Evolutionary conservation across 345 rosid genomes (phyloP), one percentile per base, ranked within the genome.

Genomic region (Hypericum androsaemum): DNA sequence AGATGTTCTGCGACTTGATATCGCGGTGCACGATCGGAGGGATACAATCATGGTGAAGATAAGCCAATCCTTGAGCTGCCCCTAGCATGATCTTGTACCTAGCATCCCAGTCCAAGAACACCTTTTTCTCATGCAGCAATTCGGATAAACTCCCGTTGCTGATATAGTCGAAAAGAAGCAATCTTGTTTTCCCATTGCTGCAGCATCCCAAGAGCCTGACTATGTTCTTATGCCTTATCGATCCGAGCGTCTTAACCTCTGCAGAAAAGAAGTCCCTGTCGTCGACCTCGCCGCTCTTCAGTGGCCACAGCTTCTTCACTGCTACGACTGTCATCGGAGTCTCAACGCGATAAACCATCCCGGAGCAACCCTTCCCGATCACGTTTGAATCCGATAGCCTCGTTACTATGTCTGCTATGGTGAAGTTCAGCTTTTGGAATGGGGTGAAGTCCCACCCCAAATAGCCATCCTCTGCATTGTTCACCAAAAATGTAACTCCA

Each of bases 1-100:
- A 62, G 63, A 83, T 83, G 75, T 83, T 83, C 57, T 83, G 74
- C 11, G 86, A 69, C 77, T 83, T 83, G 71, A 83, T 69, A 39
- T 83, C 90, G 0, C 90, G 80, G 54, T 83, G 90, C 48, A 80
- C 69, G n/a, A 83, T 80, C 10, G 86, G 76, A 10, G 90, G 86
- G 49, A 68, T 65, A 46, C 90, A 83, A 64, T 80, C 90, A 47
- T 83, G 86, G 56, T 83, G 90, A 50, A 83, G 86, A 57, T 83
- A 83, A 40, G 82, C 74, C 66, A 83, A 67, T 7, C 90, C 90
- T 15, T 83, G 80, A 12, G 86, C 90, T 42, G 79, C 84, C 37
- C 86, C 90, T 0, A 83, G 48, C 47, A 78, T 54, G 63, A 83
- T 83, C 63, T 70, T 80, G 52, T 78, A 80, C 60, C 90, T 83